Base-by-base conservation (phyloP, 495 filamentous ascomycete genomes). In the Massariosphaeria phaeospora region DNA sequence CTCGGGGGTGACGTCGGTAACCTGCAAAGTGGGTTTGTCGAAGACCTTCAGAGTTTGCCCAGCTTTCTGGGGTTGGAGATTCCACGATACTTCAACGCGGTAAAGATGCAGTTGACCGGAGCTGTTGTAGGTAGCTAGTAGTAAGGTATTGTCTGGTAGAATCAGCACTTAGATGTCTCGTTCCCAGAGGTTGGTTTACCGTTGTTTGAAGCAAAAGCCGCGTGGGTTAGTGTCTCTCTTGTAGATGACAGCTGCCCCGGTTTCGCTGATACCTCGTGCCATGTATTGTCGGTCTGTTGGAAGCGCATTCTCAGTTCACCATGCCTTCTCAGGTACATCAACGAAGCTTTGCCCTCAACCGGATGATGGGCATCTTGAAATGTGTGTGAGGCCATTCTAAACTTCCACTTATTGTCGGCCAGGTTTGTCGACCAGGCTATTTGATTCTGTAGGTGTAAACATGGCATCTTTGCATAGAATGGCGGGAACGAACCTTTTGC, bases 201-300 rank as follows among this genome's bases (percentile, higher is more conserved):
- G 69, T 76, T 84, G 36, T 91, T 87, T 10, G 83, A 79, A 52
- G 84, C 84, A 50, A 93, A 73, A 12, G 89, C 78, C 2, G 89
- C 88, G 70, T 96, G 89, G 3, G 88, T 89, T 29, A 94, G 75
- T 13, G 86, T 61, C 42, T 88, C 81, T 43, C 85, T 79, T 10
- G 82, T 83, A 10, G 80, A 79, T 10, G 77, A 76, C 25, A 85
- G 76, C 57, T 77, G 84, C 58, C 91, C 87, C 29, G 93, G 62
- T 51, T 89, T 82, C 2, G 81, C 69, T 11, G 76, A 76, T 2
- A 80, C 76, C 58, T 89, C 84, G 39, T 82, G 77, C 73, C 84
- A 83, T 62, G 78, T 77, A 57, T 70, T 74, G 66, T 84, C 87
- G 21, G 73, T 71, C 50, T 79, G 82, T 51, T 91, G 85, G 56